Conservation (phyloP, 2,329 filamentous ascomycete genomes). For the Monosporascus sp. region DNA sequence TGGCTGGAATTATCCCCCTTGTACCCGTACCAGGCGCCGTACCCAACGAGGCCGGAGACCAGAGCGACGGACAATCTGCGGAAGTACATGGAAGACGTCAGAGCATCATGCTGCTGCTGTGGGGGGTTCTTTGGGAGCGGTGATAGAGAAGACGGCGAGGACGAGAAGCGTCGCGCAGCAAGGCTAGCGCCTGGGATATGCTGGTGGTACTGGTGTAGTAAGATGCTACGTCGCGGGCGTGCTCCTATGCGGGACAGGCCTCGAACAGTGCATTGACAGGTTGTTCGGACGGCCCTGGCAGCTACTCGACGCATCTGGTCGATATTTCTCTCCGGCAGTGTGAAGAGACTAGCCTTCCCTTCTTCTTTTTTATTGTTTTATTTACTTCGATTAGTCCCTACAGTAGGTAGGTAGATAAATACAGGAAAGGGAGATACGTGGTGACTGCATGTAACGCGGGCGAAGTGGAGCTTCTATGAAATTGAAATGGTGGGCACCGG, state of each 20-base stretch:
- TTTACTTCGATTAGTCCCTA: background rate
- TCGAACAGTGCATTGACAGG: constrained; percentile 59
- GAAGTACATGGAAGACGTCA: constrained; percentile 67
- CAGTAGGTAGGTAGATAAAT: background rate
- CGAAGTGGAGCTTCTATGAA: background rate
- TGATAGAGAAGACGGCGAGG: constrained; percentile 19
- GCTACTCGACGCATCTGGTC: constrained; percentile 68
- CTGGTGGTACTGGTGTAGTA: constrained; percentile 15
- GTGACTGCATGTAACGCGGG: background rate
- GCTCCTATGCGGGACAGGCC: constrained; percentile 48
- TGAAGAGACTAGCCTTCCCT: background rate
- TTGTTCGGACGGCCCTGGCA: constrained; percentile 62
- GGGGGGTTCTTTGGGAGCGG: constrained; percentile 17
- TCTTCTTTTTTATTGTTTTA: background rate
- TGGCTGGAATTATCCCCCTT: constrained; percentile 37
- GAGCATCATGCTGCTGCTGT: constrained; percentile 27
- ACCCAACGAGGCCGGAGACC: constrained; percentile 66
- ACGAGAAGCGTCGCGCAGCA: constrained; percentile 38
- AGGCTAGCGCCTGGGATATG: constrained; percentile 11
- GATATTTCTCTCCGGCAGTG: background rate
- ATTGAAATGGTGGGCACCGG: no score
- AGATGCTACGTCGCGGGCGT: constrained; percentile 35
- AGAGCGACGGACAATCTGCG: constrained; percentile 63
- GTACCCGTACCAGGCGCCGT: constrained; percentile 73
- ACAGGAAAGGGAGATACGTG: no score